Evolutionary conservation across 495 filamentous ascomycete species (phyloP).

Genomic region (Glarea lozoyensis): DNA sequence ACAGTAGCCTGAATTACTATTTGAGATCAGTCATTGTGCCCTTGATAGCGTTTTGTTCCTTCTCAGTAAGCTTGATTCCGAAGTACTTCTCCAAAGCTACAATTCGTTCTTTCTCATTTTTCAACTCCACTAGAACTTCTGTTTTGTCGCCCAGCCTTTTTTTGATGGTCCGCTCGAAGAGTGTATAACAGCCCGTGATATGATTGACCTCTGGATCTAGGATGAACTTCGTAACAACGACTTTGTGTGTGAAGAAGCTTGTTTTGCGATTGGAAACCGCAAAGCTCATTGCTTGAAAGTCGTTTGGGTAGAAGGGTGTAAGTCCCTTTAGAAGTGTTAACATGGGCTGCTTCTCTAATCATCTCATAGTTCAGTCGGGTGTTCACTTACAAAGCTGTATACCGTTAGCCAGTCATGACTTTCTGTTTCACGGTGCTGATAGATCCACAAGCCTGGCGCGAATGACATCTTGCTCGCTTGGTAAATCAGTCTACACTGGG

Average conservation of each 20-base stretch:
- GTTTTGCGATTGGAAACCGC: slow-evolving; percentile 26
- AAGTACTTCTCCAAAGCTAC: slow-evolving; percentile 46
- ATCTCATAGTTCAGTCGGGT: background rate
- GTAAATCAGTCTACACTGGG: slow-evolving; percentile 3
- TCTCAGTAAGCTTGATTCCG: slow-evolving; percentile 37
- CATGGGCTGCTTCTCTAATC: background rate
- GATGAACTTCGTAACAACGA: slow-evolving; percentile 30
- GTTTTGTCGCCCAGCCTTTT: slow-evolving; percentile 35
- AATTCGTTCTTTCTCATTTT: slow-evolving; percentile 42
- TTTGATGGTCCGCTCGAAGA: slow-evolving; percentile 51
- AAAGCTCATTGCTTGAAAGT: slow-evolving; percentile 53
- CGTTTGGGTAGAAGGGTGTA: slow-evolving; percentile 30
- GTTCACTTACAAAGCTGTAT: slow-evolving; percentile 26
- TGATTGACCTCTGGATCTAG: slow-evolving; percentile 27
- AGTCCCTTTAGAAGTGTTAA: background rate
- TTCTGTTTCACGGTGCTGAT: slow-evolving; percentile 17
- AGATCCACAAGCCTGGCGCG: slow-evolving; percentile 31
- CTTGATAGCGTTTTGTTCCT: slow-evolving; percentile 45
- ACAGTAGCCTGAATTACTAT: no score
- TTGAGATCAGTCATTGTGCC: slow-evolving; percentile 38
- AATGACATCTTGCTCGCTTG: slow-evolving; percentile 19
- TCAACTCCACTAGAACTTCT: slow-evolving; percentile 34
- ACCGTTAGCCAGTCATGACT: slow-evolving; percentile 22
- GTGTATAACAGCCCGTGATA: slow-evolving; percentile 45
- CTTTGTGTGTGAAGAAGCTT: slow-evolving; percentile 33